Conservation (phyloP, 164 flowering plant genomes). For the Macadamia integrifolia region DNA sequence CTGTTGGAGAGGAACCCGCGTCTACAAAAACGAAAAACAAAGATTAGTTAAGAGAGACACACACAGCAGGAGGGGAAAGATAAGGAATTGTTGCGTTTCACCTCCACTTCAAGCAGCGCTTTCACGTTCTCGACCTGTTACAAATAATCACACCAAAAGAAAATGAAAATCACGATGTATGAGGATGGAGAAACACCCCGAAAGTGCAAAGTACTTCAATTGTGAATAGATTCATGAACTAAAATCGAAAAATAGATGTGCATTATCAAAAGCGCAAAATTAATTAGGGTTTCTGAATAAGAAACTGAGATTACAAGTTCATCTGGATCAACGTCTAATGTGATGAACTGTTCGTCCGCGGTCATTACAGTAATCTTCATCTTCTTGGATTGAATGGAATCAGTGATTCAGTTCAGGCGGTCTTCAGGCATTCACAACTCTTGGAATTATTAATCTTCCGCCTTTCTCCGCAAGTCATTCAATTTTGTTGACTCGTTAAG, state of each 20-base stretch:
- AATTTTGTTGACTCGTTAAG: no score
- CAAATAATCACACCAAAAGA: background rate
- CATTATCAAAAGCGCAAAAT: background rate
- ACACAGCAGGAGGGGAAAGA: conserved; percentile 1
- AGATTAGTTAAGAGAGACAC: background rate
- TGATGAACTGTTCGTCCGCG: conserved; percentile 71
- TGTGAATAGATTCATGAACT: no score
- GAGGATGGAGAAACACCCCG: no score
- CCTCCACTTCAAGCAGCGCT: conserved; percentile 97
- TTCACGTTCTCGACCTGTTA: conserved; percentile 86
- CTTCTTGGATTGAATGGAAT: conserved; percentile 2
- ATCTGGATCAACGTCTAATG: conserved; percentile 74
- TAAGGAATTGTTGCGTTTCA: conserved; percentile 12
- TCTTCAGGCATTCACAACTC: conserved; percentile 16
- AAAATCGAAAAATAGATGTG: background rate
- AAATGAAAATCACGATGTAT: background rate
- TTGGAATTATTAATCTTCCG: background rate
- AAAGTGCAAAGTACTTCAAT: no score
- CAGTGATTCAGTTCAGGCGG: background rate
- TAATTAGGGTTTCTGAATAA: conserved; percentile 12
- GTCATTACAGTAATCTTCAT: conserved; percentile 97
- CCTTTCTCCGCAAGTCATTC: background rate
- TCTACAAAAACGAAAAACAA: conserved; percentile 33
- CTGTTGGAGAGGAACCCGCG: conserved; percentile 64
- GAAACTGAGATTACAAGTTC: conserved; percentile 50